Evolutionary conservation across 2,329 filamentous ascomycete genomes (phyloP), one percentile per base, ranked within the genome.

Genomic region (Arthrobotrys sphaeroides): DNA sequence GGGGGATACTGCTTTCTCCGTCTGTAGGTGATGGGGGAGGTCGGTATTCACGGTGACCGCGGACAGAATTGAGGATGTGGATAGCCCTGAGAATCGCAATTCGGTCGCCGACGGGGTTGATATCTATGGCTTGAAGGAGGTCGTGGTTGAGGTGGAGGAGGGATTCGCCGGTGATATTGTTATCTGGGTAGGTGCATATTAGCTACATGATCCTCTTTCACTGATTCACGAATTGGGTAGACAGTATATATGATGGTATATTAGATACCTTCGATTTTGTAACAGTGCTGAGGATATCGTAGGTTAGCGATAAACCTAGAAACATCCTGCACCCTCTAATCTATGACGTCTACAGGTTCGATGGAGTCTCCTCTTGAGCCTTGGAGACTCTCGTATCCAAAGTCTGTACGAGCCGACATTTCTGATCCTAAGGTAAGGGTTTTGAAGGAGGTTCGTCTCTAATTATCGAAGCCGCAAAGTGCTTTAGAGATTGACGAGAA

Each of bases 1-100:
- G 24, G 13, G 43, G 43, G 28, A 47, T 22, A 5, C 22, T 26
- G 12, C 12, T n/a, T 3, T 10, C 43, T 2, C 16, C 43, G 2
- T 7, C 6, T 7, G 5, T 10, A 5, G 43, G 22, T 12, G 16
- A 6, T 9, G 96, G 87, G 9, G 92, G 90, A 74, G 98, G 88
- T 80, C 96, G 93, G 9, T 5, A 22, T n/a, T 13, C 18, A n/a
- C 1, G 43, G 28, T 20, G 16, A 6, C 7, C 13, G 81, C 97
- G 94, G 78, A 93, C 92, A 82, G 94, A 90, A 84, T 99, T 98
- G 81, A 94, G 90, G 81, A 98, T 93, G 84, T 97, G 98, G 65
- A 98, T 93, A 80, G 90, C 94, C 84, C 97, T 98, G 72, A 99
- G 86, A 70, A 99, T 96, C 16, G 93, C 96, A 79, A 99, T 86